Evolutionary conservation across 2,329 filamentous ascomycete genomes (phyloP).

Genomic region (Neofusicoccum kwambonambiense): DNA sequence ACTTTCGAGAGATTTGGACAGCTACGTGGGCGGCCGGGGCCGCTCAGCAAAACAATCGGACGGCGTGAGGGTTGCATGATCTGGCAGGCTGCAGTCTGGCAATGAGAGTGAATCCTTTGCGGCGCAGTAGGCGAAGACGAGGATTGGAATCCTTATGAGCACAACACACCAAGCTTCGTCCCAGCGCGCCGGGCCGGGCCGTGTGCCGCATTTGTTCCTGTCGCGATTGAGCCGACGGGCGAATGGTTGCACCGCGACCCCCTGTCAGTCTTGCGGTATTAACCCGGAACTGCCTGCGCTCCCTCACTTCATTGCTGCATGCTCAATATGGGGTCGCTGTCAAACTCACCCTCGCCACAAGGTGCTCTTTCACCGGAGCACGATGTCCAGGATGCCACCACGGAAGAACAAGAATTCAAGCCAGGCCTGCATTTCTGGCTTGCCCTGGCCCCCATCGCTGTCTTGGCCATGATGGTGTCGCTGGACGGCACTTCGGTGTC

Average conservation of each 20-base stretch:
- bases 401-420: conserved; percentile 21
- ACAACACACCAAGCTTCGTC: not conserved
- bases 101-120: not conserved
- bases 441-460: not conserved
- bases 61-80: not conserved
- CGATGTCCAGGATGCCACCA: not conserved
- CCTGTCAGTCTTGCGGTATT: too few species aligned
- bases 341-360: not conserved
- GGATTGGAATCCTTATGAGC: not conserved
- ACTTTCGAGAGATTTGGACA: not conserved
- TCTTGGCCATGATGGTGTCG: conserved; percentile 21
- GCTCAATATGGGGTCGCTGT: not conserved
- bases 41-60: not conserved
- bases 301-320: not conserved
- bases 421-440: conserved; percentile 41
- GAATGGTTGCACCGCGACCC: not conserved
- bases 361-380: not conserved
- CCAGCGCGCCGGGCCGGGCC: not conserved
- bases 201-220: not conserved
- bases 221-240: not conserved
- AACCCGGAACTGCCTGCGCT: not conserved
- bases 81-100: not conserved
- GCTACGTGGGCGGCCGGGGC: not conserved
- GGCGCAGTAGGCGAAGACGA: not conserved
- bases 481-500: conserved; percentile 25